Percentiles rank a stretch among this genome's conserved stretches.
These are phyloP conservation scores for Ulota crispa DNA, from an alignment of 225 moss, liverwort and hornwort species.

Conservation along the genomic window DNA sequence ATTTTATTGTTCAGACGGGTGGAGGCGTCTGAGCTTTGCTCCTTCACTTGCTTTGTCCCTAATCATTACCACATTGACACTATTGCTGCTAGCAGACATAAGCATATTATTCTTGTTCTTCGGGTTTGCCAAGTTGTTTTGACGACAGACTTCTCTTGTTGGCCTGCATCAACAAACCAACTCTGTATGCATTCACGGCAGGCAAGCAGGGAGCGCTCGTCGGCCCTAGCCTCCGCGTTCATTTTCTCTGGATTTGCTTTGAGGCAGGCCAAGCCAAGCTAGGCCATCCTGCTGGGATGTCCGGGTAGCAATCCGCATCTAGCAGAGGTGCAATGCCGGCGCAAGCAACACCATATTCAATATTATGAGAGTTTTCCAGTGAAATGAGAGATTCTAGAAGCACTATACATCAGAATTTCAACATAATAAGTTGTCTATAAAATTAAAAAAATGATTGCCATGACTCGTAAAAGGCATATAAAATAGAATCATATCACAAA, in stretches of 20 bases:
- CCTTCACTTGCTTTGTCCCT: neutral
- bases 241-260: slow-evolving; percentile 12
- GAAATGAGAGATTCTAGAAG: too few relatives aligned
- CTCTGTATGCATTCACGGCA: neutral
- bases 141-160: neutral
- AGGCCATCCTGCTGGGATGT: neutral
- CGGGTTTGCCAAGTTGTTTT: neutral
- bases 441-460: too few relatives aligned
- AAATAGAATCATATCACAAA: too few relatives aligned
- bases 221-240: neutral
- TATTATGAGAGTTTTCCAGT: too few relatives aligned
- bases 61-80: too few relatives aligned
- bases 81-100: neutral
- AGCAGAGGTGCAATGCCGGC: slow-evolving; percentile 11
- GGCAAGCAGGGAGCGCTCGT: neutral
- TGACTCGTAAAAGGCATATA: too few relatives aligned
- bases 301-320: neutral
- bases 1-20: too few relatives aligned
- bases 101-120: neutral
- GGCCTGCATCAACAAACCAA: neutral
- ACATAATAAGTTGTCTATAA: too few relatives aligned
- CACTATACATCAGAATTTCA: too few relatives aligned
- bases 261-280: neutral
- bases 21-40: neutral
- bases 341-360: too few relatives aligned